Conservation (phyloP, 345 rosid genomes). For the Geranium rotundifolium region DNA sequence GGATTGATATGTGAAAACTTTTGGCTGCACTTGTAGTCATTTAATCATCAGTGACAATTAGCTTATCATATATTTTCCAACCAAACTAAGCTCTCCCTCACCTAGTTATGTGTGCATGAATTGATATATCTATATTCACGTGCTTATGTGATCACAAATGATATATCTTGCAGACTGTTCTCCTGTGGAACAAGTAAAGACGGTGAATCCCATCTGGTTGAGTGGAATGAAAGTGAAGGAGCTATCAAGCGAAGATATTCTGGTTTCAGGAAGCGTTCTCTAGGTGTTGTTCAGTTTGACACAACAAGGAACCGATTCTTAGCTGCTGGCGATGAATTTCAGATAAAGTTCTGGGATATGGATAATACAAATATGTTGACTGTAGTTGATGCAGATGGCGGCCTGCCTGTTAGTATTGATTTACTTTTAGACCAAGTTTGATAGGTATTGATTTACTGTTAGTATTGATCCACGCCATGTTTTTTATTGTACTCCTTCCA, state of each 20-base stretch:
- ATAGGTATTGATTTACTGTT: constrained; percentile 14
- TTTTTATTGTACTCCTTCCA: constrained; percentile 17
- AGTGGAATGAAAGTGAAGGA: constrained; percentile 70
- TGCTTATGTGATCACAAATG: no score
- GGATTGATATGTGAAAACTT: neutral
- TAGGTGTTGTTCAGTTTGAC: constrained; percentile 52
- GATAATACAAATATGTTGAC: constrained; percentile 33
- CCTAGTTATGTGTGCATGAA: no score
- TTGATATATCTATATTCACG: no score
- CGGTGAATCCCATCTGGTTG: constrained; percentile 53
- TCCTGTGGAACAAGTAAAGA: constrained; percentile 70
- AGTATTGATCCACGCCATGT: constrained; percentile 11
- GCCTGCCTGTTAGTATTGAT: constrained; percentile 38
- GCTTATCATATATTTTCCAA: no score
- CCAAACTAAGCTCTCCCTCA: no score
- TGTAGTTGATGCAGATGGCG: constrained; percentile 49
- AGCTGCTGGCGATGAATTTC: constrained; percentile 58
- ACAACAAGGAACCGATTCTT: constrained; percentile 52
- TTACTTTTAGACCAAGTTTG: neutral
- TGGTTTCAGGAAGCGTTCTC: constrained; percentile 49
- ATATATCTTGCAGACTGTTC: constrained; percentile 34
- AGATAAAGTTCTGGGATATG: constrained; percentile 65
- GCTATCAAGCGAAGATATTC: constrained; percentile 39
- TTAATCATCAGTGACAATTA: neutral
- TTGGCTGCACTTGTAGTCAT: neutral